Base-by-base conservation (phyloP, 2,329 filamentous ascomycete species). In the Phialocephala subalpina region DNA sequence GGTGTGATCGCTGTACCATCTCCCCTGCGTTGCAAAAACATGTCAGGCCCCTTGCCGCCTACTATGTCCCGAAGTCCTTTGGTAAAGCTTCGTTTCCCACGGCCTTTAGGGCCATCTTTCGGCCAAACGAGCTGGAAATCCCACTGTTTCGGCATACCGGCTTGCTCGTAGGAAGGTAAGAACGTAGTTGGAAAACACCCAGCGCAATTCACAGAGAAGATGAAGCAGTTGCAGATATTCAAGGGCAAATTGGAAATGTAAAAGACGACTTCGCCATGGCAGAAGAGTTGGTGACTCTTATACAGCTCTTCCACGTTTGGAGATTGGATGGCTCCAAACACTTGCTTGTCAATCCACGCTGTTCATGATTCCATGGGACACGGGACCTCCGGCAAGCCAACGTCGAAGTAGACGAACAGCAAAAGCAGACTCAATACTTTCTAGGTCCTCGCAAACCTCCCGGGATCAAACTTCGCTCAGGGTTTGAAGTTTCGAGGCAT, bases 11-110 rank as follows among this genome's bases (percentile, higher is more conserved):
- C 60, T 0, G 22, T 65, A 3, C 49, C 65, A 7, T 63, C 68
- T 25, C 68, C 62, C 56, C 69, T 65, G 49, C 49, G 64, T 22
- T 72, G 71, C 8, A 82, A 72, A 40, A 78, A 81, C 5, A 82
- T 78, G 70, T 82, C 80, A 14, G 80, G 80, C 1, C 80, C 80
- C 63, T 75, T 78, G 40, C 76, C 77, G 8, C 68, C 76, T 18
- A 81, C 49, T 60, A 81, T 72, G 56, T 82, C 78, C 22, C 73
- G 72, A 22, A 81, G 55, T 22, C 74, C 60, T 16, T 73, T 67
- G 35, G 70, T 71, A 40, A 74, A 74, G 3, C 74, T 74, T 29
- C 74, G 69, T 49, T 62, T 68, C 18, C 66, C 65, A 29, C 62
- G 58, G 12, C 74, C 73, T 58, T 69, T 72, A 7, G 56, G 66